Conservation (phyloP, 768 basidiomycete species). For the Suillus subluteus region DNA sequence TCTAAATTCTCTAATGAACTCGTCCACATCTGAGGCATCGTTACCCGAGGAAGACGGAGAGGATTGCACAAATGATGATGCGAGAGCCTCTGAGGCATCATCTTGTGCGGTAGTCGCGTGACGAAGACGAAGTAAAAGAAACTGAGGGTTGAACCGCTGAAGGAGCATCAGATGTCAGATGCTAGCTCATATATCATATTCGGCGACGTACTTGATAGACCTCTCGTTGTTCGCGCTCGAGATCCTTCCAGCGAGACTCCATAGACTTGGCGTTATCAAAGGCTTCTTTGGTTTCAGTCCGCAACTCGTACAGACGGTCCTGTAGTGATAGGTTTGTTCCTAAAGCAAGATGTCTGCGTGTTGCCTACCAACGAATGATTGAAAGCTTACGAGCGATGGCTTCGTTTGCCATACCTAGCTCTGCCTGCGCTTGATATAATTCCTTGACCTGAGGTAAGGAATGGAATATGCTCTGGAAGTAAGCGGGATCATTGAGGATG, state of each 20-base stretch:
- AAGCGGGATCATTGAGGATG: conserved; percentile 74
- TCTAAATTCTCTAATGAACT: conserved; percentile 87
- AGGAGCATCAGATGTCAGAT: conserved; percentile 22
- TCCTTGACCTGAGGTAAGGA: conserved; percentile 73
- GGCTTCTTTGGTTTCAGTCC: conserved; percentile 82
- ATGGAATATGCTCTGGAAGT: conserved; percentile 89
- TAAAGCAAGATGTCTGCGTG: conserved; percentile 32
- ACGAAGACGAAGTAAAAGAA: conserved; percentile 83
- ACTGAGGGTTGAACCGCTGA: conserved; percentile 84
- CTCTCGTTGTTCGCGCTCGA: conserved; percentile 87
- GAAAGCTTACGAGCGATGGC: conserved; percentile 75
- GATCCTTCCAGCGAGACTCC: conserved; percentile 81
- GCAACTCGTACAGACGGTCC: conserved; percentile 71
- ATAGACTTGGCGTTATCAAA: conserved; percentile 86
- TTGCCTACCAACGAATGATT: conserved; percentile 16
- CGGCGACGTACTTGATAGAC: conserved; percentile 73
- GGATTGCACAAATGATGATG: conserved; percentile 79
- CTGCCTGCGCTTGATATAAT: conserved; percentile 75
- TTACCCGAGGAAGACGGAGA: conserved; percentile 33
- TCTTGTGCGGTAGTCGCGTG: conserved; percentile 93
- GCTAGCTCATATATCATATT: conserved; percentile 3
- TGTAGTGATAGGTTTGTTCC: conserved; percentile 79
- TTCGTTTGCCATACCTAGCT: conserved; percentile 84
- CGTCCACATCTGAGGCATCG: conserved; percentile 64
- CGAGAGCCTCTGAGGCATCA: conserved; percentile 83